Percentiles rank a stretch among this genome's conserved stretches.
phyloP scores from a whole-genome alignment of 129 eudicot species.

The Flaveria trinervia region DNA sequence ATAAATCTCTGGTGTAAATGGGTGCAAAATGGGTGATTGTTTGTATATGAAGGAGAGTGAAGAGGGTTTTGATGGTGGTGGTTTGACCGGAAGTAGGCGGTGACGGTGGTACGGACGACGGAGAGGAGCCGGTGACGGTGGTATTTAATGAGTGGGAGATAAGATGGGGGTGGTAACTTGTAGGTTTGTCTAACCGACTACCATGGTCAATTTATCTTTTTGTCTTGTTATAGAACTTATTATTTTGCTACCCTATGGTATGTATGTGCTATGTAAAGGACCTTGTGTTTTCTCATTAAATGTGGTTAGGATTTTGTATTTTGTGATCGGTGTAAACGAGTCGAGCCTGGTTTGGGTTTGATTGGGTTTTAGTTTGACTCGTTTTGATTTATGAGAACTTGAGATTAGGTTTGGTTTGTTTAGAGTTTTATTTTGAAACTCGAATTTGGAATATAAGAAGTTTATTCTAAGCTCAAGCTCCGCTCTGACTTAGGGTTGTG shows the following conservation, averaged over 20 bases:
- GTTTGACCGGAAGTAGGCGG: slow-evolving; percentile 36
- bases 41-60: neutral
- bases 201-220: slow-evolving; percentile 26
- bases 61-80: slow-evolving; percentile 24
- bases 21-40: neutral
- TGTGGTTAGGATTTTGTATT: neutral
- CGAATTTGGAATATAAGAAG: too few species aligned
- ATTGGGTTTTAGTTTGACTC: neutral
- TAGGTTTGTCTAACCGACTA: slow-evolving; percentile 30
- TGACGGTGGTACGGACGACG: slow-evolving; percentile 33
- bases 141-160: slow-evolving; percentile 24
- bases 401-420: too few species aligned
- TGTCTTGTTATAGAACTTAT: neutral
- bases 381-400: too few species aligned
- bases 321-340: too few species aligned
- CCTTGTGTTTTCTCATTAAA: neutral
- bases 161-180: slow-evolving; percentile 31
- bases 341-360: too few species aligned
- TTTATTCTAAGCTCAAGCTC: too few species aligned
- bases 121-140: slow-evolving; percentile 20
- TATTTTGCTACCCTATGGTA: neutral
- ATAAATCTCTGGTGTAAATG: neutral
- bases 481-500: too few species aligned
- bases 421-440: too few species aligned
- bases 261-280: too few species aligned